phyloP scores from a whole-genome alignment of 495 filamentous ascomycete genomes.

The Aspergillus bertholletiae region DNA sequence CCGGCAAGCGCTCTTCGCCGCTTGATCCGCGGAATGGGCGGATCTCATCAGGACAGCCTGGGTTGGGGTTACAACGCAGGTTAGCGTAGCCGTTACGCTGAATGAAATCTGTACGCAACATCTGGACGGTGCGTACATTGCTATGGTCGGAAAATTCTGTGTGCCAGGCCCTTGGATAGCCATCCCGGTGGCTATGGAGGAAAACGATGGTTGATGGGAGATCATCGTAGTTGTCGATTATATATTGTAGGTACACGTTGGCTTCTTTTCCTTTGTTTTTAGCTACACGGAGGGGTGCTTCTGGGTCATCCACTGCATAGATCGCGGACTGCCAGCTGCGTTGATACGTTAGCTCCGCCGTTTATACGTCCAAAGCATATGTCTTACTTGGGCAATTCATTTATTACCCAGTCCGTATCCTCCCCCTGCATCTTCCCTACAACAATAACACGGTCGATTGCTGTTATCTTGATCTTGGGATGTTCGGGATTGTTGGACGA shows the following conservation, averaged over 20 bases:
- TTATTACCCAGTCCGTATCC: constrained; percentile 36
- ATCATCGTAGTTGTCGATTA: constrained; percentile 46
- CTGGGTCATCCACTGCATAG: constrained; percentile 59
- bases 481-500: not conserved
- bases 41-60: constrained; percentile 43
- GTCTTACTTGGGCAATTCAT: constrained; percentile 37
- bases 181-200: constrained; percentile 43
- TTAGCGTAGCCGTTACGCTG: constrained; percentile 46
- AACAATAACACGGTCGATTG: constrained; percentile 31
- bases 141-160: constrained; percentile 44
- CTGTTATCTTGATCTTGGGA: not conserved
- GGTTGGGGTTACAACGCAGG: constrained; percentile 42
- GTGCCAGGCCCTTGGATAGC: constrained; percentile 39
- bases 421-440: constrained; percentile 36
- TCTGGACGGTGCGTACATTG: constrained; percentile 32
- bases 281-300: constrained; percentile 32
- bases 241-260: constrained; percentile 49
- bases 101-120: constrained; percentile 39
- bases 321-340: constrained; percentile 45
- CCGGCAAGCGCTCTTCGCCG: constrained; percentile 17
- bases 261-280: constrained; percentile 47
- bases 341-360: not conserved
- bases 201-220: constrained; percentile 48
- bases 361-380: not conserved
- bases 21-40: constrained; percentile 29